Evolutionary conservation across 192 early-diverging fungal genomes (phyloP), one percentile per base, ranked within the genome.

Genomic region (Rhizoclosmatium sp.): DNA sequence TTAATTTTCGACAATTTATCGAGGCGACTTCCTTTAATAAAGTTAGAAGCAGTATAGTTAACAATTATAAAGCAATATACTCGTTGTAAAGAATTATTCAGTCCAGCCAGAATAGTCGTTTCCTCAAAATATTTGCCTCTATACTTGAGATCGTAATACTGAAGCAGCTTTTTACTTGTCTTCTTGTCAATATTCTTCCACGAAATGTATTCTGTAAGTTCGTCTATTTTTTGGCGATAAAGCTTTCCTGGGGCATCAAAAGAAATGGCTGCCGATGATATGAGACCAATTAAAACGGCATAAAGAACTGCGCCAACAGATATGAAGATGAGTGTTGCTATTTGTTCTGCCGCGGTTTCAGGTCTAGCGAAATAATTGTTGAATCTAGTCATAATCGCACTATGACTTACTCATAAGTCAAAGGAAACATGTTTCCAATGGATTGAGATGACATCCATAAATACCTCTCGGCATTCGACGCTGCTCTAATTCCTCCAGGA

Each of bases 141-240:
- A 65, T 65, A 65, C 21, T 65, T 65, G 21, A 65, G 23, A 23
- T 81, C 78, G 58, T 67, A 82, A 65, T 83, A 82, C 4, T 78
- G 42, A 2, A 70, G 39, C 56, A 82, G 54, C 59, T 82, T 82
- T 23, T 78, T 45, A n/a, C 65, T n/a, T 40, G 68, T 66, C 2
- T 9, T 40, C 2, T n/a, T 2, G 23, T 51, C 47, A 10, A 82
- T 67, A n/a, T 69, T 31, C 59, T 82, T 82, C 71, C 69, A 71
- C 14, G 9, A 2, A 77, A 82, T 31, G 46, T 82, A 82, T 5
- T 82, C 81, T 47, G 45, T 59, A 1, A 82, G 54, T 48, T 82
- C 81, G 48, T 82, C 81, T 12, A 82, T 78, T 41, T 83, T 83
- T 69, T 80, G 79, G 4, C 65, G 42, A 62, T 62, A 62, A 7